Base-by-base conservation (phyloP, 441 rosid species). In the Erodium chrysanthum region DNA sequence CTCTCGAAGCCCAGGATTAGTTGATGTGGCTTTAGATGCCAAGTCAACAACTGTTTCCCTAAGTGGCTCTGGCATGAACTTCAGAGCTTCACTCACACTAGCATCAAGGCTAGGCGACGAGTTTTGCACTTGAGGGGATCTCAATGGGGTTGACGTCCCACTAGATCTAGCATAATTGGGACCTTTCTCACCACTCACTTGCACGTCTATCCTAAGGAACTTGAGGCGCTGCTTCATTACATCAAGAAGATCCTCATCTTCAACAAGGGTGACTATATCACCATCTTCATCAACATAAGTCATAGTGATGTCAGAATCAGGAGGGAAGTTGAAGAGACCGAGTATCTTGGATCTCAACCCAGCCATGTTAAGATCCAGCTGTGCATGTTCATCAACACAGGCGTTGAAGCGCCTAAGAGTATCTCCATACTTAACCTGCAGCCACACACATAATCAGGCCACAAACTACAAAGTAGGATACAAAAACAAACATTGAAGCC, bases 241-340 rank as follows among this genome's bases (percentile, higher is more conserved):
- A 79, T 90, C 97, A 60, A 56, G 18, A 59, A 95, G 78, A 75
- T 91, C 97, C 77, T 76, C 78, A 69, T 95, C 87, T 66, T 91
- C 90, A 27, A 85, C 85, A 20, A 95, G 90, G 0, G 92, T 79
- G 23, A 95, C 95, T n/a, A 81, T 72, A 71, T 92, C 99, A n/a
- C 91, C 97, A 78, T 94, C 97, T 77, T 94, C 97, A 74, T 91
- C 96, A n/a, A 82, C 67, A 76, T 91, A 94, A 21, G 91, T 89
- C 70, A 94, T 73, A 7, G 72, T 70, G 52, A 88, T 66, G 15
- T 82, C 89, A 66, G 86, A 70, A 75, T 80, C 85, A n/a, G 64
- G 50, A 54, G 96, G 78, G 61, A 89, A 68, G 69, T 75, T 76
- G 64, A 88, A 94, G 42, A 89, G 91, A 71, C 70, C 56, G 56